A percentile compares a stretch with the other conserved stretches of the same genome.
These are phyloP conservation scores for sorghum (Sorghum bicolor) DNA, from an alignment of 176 grass and related monocot genomes.

Conservation along the genomic window DNA sequence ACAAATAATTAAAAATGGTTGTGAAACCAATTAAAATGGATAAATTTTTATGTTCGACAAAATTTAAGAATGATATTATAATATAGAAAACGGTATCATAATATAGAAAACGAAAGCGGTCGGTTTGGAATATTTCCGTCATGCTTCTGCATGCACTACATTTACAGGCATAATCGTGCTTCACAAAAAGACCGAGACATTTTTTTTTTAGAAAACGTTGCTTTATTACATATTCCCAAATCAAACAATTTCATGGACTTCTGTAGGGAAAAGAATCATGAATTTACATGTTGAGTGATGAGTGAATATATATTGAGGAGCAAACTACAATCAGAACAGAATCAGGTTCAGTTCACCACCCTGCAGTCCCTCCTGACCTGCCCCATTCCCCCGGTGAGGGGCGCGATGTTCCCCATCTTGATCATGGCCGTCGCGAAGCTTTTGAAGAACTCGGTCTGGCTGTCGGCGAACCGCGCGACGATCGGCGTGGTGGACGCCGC, in stretches of 20 bases:
- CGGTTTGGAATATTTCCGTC: too few relatives aligned
- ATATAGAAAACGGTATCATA: too few relatives aligned
- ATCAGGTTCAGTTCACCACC: conserved; percentile 41
- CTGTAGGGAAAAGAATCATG: not conserved
- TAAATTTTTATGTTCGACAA: too few relatives aligned
- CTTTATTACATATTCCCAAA: not conserved
- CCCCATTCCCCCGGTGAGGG: conserved; percentile 45
- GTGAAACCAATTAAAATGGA: too few relatives aligned
- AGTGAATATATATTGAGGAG: not conserved
- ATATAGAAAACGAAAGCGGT: too few relatives aligned
- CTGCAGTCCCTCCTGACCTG: conserved; percentile 75
- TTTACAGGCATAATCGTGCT: too few relatives aligned
- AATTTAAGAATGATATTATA: too few relatives aligned
- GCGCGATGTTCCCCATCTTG: conserved; percentile 79
- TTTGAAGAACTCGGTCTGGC: conserved; percentile 55
- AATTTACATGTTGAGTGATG: conserved; percentile 6
- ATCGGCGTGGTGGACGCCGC: conserved; percentile 32
- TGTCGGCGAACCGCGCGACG: conserved; percentile 44
- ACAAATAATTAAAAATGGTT: too few relatives aligned
- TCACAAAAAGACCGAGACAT: too few relatives aligned
- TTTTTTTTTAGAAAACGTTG: not conserved
- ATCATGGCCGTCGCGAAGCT: conserved; percentile 67
- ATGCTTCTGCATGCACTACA: too few relatives aligned
- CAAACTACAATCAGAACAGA: not conserved
- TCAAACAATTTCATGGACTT: not conserved